These are phyloP conservation scores for Epichloe glyceriae DNA, from an alignment of 2,329 filamentous ascomycete species.

Conservation along the genomic window DNA sequence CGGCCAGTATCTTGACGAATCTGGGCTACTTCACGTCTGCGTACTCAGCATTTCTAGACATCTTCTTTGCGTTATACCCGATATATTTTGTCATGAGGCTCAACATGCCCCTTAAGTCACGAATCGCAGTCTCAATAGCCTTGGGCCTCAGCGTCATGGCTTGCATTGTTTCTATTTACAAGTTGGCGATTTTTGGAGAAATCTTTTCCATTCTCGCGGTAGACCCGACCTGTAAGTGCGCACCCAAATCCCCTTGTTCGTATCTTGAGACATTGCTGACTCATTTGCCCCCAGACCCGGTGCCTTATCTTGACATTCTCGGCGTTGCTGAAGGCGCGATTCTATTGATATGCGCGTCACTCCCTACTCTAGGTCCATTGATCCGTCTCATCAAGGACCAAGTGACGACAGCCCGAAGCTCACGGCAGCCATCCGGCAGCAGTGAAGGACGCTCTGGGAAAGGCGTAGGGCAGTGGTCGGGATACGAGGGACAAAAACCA, in stretches of 20 bases:
- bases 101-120: constrained; percentile 14
- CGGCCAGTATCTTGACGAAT: constrained; percentile 10
- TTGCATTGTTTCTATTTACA: constrained; percentile 14
- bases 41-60: constrained; percentile 14
- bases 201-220: constrained; percentile 12
- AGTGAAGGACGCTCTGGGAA: background rate
- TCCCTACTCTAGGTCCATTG: constrained; percentile 13
- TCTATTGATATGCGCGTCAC: constrained; percentile 13
- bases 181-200: constrained; percentile 12
- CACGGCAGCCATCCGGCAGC: constrained; percentile 4
- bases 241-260: background rate
- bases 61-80: constrained; percentile 16
- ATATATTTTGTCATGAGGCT: constrained; percentile 15
- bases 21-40: constrained; percentile 16
- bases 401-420: constrained; percentile 4
- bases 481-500: constrained; percentile 4
- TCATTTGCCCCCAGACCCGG: constrained; percentile 6
- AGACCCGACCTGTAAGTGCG: constrained; percentile 13
- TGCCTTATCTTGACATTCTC: constrained; percentile 14
- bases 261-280: background rate
- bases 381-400: constrained; percentile 10
- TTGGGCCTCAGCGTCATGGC: constrained; percentile 13
- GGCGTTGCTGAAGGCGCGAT: constrained; percentile 14
- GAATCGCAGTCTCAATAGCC: constrained; percentile 12
- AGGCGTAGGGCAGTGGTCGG: constrained; percentile 7